Evolutionary conservation across 371 early-diverging fungal genomes (phyloP), one percentile per base, ranked within the genome.

Genomic region (Mortierella sp.): DNA sequence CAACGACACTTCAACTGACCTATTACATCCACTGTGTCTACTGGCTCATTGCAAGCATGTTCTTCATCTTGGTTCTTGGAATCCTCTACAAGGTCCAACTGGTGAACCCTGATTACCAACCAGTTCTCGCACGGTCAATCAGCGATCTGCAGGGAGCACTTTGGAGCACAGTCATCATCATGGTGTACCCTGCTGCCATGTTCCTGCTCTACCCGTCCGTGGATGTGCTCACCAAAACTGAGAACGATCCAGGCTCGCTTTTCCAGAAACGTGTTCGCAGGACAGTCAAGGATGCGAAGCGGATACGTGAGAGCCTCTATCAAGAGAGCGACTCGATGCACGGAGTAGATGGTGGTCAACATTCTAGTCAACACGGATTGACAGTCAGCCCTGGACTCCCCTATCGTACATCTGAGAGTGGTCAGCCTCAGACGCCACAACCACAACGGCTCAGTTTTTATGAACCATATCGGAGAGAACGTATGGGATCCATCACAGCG

Each of bases 161-260:
- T 44, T 74, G 65, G 68, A 67, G 54, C 49, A 68, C 69, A 1
- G 43, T 74, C 12, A 8, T 64, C 10, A 48, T 68, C 45, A 48
- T 74, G 53, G 52, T 57, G 27, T 74, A 74, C 46, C 76, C 76
- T 5, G 76, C 76, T 0, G 76, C 65, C 50, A 68, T 68, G 68
- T 74, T 74, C 47, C 19, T 74, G 29, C 68, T 74, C 37, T 74
- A 74, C 45, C 76, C 76, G 0, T 64, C 68, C 2, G 65, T 74
- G 16, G 76, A 74, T 29, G 64, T 64, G 8, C 57, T 74, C 22
- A 74, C 76, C 4, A 49, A 52, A 22, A 63, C 68, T 5, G 57
- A 51, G n/a, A 67, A 74, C 51, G 76, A 74, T 24, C 68, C 68
- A 0, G 63, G 54, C 5, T 37, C 64, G 5, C 47, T 34, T 24